Base-by-base conservation (phyloP, 2,329 filamentous ascomycete genomes). In the Lizonia empirigonia region DNA sequence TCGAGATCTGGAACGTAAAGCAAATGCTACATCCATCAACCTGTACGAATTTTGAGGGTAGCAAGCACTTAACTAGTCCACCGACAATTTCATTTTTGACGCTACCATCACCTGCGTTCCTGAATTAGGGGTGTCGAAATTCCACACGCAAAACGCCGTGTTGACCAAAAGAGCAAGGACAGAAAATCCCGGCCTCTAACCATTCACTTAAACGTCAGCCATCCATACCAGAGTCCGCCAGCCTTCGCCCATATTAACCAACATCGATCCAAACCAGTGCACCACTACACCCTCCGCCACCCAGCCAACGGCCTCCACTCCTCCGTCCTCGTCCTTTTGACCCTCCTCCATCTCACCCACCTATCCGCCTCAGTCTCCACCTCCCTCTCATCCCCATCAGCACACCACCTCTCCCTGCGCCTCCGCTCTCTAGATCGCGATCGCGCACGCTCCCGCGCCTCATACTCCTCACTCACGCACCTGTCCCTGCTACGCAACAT, bases 241-340 rank as follows among this genome's bases (percentile, higher is more conserved):
- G n/a, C n/a, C n/a, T n/a, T n/a, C n/a, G n/a, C n/a, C n/a, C n/a
- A n/a, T n/a, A n/a, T n/a, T n/a, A n/a, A n/a, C n/a, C n/a, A n/a
- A n/a, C n/a, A n/a, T n/a, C n/a, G n/a, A n/a, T n/a, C n/a, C n/a
- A n/a, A n/a, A n/a, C n/a, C 34, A 9, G 7, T 3, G 9, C 35
- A 22, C 4, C 26, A 24, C 36, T 34, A 62, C 29, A 30, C 22
- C 35, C 60, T 53, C 34, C 58, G 45, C 53, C 58, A 64, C 12
- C 64, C 64, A 52, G 45, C 60, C 57, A 72, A 50, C 15, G 69
- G 69, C 45, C 56, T 65, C 56, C 62, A 60, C 52, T 70, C 68
- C 52, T 68, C 63, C 15, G 59, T 70, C 59, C 59, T 60, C 40
- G 59, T 66, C 57, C 63, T 65, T 57, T 68, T 68, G 1, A 68